Evolutionary conservation across 768 basidiomycete genomes (phyloP).

Genomic region (Asterophora parasitica): DNA sequence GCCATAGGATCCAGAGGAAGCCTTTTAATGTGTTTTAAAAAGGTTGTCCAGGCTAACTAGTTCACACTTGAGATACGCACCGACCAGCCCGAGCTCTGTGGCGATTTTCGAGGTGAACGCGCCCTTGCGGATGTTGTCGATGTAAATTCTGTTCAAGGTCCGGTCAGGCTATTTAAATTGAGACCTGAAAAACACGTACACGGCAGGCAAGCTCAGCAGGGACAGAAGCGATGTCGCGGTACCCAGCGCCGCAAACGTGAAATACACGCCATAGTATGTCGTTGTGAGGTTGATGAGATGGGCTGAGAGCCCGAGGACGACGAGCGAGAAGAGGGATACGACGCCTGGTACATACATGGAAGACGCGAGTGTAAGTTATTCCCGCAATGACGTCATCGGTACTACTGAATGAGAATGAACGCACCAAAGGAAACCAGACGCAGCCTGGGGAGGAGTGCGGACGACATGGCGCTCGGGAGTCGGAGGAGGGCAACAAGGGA

Average conservation of each 20-base stretch:
- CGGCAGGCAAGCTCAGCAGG: constrained; percentile 33
- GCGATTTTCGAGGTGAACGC: constrained; percentile 35
- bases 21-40: constrained; percentile 18
- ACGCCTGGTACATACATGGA: constrained; percentile 12
- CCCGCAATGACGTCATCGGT: not conserved
- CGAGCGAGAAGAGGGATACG: constrained; percentile 22
- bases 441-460: constrained; percentile 14
- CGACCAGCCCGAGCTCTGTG: constrained; percentile 35
- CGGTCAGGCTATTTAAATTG: no score
- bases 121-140: constrained; percentile 33
- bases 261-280: constrained; percentile 18
- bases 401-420: not conserved
- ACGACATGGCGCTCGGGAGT: constrained; percentile 8
- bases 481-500: not conserved
- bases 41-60: not conserved
- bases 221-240: constrained; percentile 34
- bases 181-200: constrained; percentile 30
- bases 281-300: constrained; percentile 21
- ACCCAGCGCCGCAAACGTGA: constrained; percentile 30
- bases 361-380: no score
- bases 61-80: constrained; percentile 20
- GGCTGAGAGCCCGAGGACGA: constrained; percentile 23
- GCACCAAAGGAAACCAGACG: constrained; percentile 18
- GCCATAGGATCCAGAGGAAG: constrained; percentile 44
- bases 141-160: constrained; percentile 25